Base-by-base conservation (phyloP, 2,329 filamentous ascomycete species). In the Phialophora expanda region DNA sequence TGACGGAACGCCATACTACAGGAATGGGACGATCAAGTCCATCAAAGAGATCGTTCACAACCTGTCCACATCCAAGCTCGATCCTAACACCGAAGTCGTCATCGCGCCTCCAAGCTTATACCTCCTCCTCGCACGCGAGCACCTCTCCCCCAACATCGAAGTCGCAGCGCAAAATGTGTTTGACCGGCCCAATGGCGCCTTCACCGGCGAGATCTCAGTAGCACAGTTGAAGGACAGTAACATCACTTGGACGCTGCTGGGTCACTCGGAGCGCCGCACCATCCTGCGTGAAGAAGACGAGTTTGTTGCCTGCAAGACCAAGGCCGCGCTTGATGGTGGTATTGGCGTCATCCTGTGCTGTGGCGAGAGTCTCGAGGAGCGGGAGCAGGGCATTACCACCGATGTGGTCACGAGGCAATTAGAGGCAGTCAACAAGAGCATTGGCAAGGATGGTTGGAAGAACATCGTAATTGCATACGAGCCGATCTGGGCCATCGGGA, bases 401-500 rank as follows among this genome's bases (percentile, higher is more conserved):
- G 70, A 73, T 58, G 90, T 95, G 70, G 90, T 96, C 75, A 95
- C 90, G 74, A 83, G 82, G 72, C 95, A 99, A 85, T 87, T 99
- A 74, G 86, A 88, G 70, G 93, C 93, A 71, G 91, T 94, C 71
- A 87, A 87, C 64, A 89, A 93, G 79, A 80, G 83, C 75, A 77
- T 83, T 69, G 77, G 73, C 72, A 85, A 90, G 84, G 83, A 87
- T 75, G 91, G 97, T 83, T 99, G 95, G 95, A 87, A 84, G 76
- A 95, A 95, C 85, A 87, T 99, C 71, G 95, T 99, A 78, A 87
- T 99, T 76, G 95, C 95, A 76, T 99, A 99, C 82, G 95, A 99
- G 87, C 95, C 95, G 76, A 96, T 99, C 85, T 99, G 95, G 85
- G 87, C 87, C 64, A 89, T 89, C 67, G 94, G 94, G 74, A 98